Evolutionary conservation across 805 yeast species (phyloP), one percentile per base, ranked within the genome.

Genomic region (Yarrowia bubula): DNA sequence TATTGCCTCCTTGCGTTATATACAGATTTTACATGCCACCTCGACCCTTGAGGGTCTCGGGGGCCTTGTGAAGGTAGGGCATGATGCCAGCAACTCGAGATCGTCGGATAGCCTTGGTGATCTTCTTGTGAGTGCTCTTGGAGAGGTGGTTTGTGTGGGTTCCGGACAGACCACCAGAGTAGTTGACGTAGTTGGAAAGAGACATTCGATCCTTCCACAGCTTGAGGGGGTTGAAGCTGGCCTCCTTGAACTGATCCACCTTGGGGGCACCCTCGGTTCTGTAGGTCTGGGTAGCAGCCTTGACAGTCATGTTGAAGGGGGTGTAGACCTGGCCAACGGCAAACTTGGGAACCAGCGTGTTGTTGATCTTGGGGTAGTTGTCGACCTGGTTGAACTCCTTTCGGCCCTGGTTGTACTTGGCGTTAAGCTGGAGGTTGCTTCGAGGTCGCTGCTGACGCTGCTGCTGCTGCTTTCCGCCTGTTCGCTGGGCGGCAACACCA

Each of bases 11-110:
- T 47, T 47, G 53, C n/a, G 39, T 35, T 58, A 58, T 58, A 43
- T 58, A 58, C 64, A 58, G 51, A 31, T 55, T 35, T 58, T 58
- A 58, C 64, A 43, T 58, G 41, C 51, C 47, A n/a, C 61, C 47
- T 41, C 61, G 51, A 22, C 51, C 64, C 51, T 58, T 58, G 47
- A 67, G 57, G 47, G 42, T 50, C 61, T 69, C 70, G 18, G 69
- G 69, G 8, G 70, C 64, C 62, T 67, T 84, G 71, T 89, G 92
- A n/a, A 87, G 87, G 67, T 86, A 79, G 47, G 95, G 86, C 74
- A 92, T 78, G 67, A 91, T 80, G 0, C 97, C 98, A 64, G 88
- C 85, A 4, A 88, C 86, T 73, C 93, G 84, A 14, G 92, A 86
- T 70, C 97, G 82, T 73, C 89, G 86, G 51, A 92, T 82, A 15